Conservation (phyloP, 2,329 filamentous ascomycete species). For the Didymella glomerata region DNA sequence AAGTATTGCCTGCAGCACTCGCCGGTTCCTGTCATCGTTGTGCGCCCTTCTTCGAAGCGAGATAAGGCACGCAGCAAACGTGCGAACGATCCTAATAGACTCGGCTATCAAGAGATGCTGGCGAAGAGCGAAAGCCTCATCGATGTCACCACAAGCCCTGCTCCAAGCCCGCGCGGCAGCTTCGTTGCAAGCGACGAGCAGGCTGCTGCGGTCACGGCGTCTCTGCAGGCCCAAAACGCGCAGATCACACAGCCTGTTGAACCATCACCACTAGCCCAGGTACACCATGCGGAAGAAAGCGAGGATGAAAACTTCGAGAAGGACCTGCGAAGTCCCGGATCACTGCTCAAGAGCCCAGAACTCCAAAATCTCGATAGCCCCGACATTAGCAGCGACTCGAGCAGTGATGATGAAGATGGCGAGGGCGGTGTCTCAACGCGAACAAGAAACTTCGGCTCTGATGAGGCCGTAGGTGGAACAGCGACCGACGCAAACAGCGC, state of each 20-base stretch:
- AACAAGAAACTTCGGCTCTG: slow-evolving; percentile 12
- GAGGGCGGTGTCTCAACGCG: slow-evolving; percentile 22
- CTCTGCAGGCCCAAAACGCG: slow-evolving; percentile 47
- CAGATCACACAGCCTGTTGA: slow-evolving; percentile 57
- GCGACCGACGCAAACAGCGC: not conserved
- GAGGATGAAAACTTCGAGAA: slow-evolving; percentile 32
- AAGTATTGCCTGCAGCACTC: slow-evolving; percentile 96
- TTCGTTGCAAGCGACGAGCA: slow-evolving; percentile 51
- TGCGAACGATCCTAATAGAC: slow-evolving; percentile 75
- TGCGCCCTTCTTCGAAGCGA: slow-evolving; percentile 85
- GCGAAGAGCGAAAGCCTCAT: slow-evolving; percentile 69
- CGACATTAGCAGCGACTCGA: slow-evolving; percentile 47
- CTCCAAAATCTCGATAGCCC: slow-evolving; percentile 52
- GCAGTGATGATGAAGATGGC: slow-evolving; percentile 39
- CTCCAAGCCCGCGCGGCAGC: slow-evolving; percentile 54
- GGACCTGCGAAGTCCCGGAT: slow-evolving; percentile 42
- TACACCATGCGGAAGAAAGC: slow-evolving; percentile 33
- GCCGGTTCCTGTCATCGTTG: slow-evolving; percentile 90
- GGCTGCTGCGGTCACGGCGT: slow-evolving; percentile 25
- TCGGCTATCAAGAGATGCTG: slow-evolving; percentile 80
- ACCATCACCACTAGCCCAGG: slow-evolving; percentile 44
- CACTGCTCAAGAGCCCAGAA: slow-evolving; percentile 53
- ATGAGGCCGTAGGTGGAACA: slow-evolving; percentile 6
- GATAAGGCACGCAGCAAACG: slow-evolving; percentile 91
- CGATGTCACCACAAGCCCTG: slow-evolving; percentile 50